Evolutionary conservation across 805 yeast species (phyloP), one percentile per base, ranked within the genome.

Genomic region (Hanseniaspora guilliermondii): DNA sequence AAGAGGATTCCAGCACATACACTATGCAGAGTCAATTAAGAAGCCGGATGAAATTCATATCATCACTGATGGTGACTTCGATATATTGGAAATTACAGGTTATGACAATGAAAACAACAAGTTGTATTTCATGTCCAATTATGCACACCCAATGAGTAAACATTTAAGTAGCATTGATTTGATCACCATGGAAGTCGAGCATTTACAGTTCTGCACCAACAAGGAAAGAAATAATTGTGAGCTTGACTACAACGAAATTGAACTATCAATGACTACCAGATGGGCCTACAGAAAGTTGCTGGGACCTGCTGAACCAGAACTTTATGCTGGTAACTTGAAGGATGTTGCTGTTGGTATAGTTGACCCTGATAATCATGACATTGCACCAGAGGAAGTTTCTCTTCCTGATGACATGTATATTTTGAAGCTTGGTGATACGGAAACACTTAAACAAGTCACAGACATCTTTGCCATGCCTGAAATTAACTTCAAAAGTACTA

Each of bases 1-100:
- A 11, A 55, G 70, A 12, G 82, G 84, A 0, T 82, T 67, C 64
- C 78, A 76, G 57, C 93, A 85, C 63, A 66, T 85, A 47, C 86
- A 80, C 2, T 79, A 76, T 62, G 84, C 78, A 60, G 68, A 74
- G 17, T 70, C 76, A 1, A 72, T 76, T 1, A 62, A 67, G 5
- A 63, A 75, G 35, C 60, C 68, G 0, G 62, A 65, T 3, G 80
- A 80, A 1, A 58, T 54, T 4, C 16, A 27, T 5, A 69, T 73
- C 47, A 53, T 78, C 8, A 73, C 81, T 0, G 49, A 57, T 2
- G 82, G 82, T 16, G 62, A 70, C 1, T 77, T 76, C 76, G 82
- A 78, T 60, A 73, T 77, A 36, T 73, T 77, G 25, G 76, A 74
- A 8, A 57, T 67, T 1, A 61, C 76, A 1, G 74, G 72, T 0